A percentile compares a stretch with the other conserved stretches of the same genome.
These are phyloP conservation scores for Leccinellum luteum DNA, from an alignment of 768 basidiomycete species.

Conservation along the genomic window DNA sequence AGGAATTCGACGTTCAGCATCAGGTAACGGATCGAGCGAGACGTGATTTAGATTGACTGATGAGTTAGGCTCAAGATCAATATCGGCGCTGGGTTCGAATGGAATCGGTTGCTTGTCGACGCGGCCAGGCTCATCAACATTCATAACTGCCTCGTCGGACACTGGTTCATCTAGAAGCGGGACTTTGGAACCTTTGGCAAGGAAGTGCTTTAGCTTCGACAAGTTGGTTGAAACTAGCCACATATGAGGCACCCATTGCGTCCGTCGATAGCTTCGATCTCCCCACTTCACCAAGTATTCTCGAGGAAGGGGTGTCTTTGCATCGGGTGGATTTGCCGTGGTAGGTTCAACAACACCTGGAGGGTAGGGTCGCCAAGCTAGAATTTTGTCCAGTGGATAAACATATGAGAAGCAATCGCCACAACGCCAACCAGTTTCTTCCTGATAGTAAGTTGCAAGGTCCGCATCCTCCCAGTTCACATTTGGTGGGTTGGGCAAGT, in stretches of 20 bases:
- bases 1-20: conserved; percentile 77
- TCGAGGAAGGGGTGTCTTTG: conserved; percentile 67
- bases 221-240: conserved; percentile 74
- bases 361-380: conserved; percentile 90
- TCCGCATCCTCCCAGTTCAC: conserved; percentile 35
- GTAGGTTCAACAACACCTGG: conserved; percentile 55
- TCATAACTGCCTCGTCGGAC: conserved; percentile 20
- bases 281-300: conserved; percentile 94
- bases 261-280: conserved; percentile 71
- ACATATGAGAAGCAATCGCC: conserved; percentile 73
- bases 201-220: conserved; percentile 75
- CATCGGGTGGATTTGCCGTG: conserved; percentile 41
- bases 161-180: conserved; percentile 55
- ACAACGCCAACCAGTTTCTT: conserved; percentile 60
- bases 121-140: conserved; percentile 29
- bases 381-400: conserved; percentile 74
- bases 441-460: conserved; percentile 64
- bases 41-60: conserved; percentile 27
- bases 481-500: conserved; percentile 52
- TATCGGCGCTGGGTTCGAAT: conserved; percentile 44
- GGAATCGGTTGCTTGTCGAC: conserved; percentile 19
- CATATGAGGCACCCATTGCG: conserved; percentile 90
- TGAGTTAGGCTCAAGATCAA: conserved; percentile 32
- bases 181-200: conserved; percentile 64
- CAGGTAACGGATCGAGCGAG: conserved; percentile 45